Conservation (phyloP, 2,329 filamentous ascomycete genomes). For the Sarocladium brachiariae region DNA sequence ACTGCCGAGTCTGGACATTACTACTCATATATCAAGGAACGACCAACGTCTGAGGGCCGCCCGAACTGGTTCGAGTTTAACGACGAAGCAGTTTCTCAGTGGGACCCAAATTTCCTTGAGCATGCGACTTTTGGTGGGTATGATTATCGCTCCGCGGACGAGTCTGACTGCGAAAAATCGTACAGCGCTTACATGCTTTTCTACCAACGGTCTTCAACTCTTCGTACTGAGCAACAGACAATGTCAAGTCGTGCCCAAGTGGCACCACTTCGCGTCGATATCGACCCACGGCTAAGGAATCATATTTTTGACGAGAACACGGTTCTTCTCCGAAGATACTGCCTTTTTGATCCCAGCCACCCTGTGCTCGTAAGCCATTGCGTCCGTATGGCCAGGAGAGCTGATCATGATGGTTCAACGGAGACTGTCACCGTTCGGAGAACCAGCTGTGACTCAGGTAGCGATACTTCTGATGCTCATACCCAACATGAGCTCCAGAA, state of each 20-base stretch:
- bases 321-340: slow-evolving; percentile 66
- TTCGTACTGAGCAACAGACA: slow-evolving; percentile 40
- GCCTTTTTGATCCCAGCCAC: slow-evolving; percentile 69
- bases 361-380: slow-evolving; percentile 48
- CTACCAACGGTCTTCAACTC: slow-evolving; percentile 72
- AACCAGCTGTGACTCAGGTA: not conserved
- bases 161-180: slow-evolving; percentile 49
- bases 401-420: not conserved
- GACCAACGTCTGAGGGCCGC: slow-evolving; percentile 45
- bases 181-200: slow-evolving; percentile 98
- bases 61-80: slow-evolving; percentile 86
- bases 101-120: slow-evolving; percentile 68
- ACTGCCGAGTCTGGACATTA: slow-evolving; percentile 94
- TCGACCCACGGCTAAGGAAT: slow-evolving; percentile 41
- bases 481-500: slow-evolving; percentile 30
- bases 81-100: slow-evolving; percentile 72
- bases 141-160: slow-evolving; percentile 45
- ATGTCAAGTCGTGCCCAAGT: slow-evolving; percentile 26
- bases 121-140: slow-evolving; percentile 72
- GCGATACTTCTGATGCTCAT: slow-evolving; percentile 5
- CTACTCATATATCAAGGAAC: slow-evolving; percentile 88
- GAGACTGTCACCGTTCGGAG: not conserved
- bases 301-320: slow-evolving; percentile 68
- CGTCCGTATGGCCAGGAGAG: not conserved
- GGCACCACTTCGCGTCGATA: slow-evolving; percentile 32